phyloP scores from a whole-genome alignment of 192 early-diverging fungal genomes.

The Anaeromyces robustus region DNA sequence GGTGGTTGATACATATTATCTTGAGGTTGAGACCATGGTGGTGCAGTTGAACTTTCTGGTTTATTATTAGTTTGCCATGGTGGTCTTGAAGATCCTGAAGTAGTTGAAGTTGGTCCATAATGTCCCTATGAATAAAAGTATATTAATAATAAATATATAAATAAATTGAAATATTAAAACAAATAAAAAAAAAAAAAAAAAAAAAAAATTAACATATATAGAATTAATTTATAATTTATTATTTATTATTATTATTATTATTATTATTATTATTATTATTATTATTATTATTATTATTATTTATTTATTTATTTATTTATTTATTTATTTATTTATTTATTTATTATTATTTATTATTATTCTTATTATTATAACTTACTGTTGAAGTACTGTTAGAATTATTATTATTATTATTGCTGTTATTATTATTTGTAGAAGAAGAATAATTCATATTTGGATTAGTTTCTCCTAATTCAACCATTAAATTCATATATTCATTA shows the following conservation, averaged over 20 bases:
- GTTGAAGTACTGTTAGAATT: background rate
- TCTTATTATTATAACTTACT: background rate
- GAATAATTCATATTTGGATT: background rate
- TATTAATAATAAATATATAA: background rate
- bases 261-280: too few species aligned
- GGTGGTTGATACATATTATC: background rate
- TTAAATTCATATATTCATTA: conserved; percentile 75
- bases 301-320: too few species aligned
- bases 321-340: too few species aligned
- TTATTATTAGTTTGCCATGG: background rate
- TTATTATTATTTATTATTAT: too few species aligned
- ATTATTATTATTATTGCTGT: too few species aligned
- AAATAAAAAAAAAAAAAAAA: background rate
- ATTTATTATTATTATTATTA: too few species aligned
- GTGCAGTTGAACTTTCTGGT: background rate
- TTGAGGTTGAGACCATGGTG: background rate
- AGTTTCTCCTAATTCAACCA: conserved; percentile 60
- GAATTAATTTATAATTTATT: too few species aligned
- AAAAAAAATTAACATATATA: too few species aligned
- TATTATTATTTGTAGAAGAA: background rate
- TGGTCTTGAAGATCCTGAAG: background rate
- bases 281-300: too few species aligned
- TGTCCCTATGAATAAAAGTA: too few species aligned
- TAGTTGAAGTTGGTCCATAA: background rate
- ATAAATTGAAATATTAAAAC: background rate